phyloP scores from a whole-genome alignment of 2,329 filamentous ascomycete species.

The Keithomyces neogunnii region DNA sequence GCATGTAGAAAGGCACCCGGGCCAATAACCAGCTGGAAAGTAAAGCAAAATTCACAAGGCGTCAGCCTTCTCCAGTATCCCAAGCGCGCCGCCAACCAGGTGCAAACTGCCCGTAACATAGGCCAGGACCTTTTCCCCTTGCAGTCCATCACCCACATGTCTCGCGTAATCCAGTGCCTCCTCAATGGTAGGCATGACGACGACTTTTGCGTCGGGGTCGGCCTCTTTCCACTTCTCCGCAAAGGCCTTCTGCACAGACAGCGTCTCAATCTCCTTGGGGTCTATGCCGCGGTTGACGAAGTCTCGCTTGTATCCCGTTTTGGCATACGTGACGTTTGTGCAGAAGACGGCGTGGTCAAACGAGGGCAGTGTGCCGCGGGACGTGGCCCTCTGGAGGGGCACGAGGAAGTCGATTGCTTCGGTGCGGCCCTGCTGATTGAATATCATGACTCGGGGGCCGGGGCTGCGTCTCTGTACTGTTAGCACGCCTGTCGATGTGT shows the following conservation, averaged over 20 bases:
- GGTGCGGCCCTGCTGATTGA: conserved; percentile 69
- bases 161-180: conserved; percentile 43
- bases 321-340: conserved; percentile 57
- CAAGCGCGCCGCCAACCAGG: conserved; percentile 48
- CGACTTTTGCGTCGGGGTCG: conserved; percentile 36
- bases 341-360: conserved; percentile 78
- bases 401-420: conserved; percentile 46
- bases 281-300: conserved; percentile 49
- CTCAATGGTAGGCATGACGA: conserved; percentile 44
- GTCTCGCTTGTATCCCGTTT: conserved; percentile 44
- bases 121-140: conserved; percentile 32
- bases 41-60: conserved; percentile 22
- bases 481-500: not conserved
- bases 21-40: not conserved
- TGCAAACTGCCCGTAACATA: conserved; percentile 57
- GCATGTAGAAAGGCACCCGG: not conserved
- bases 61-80: conserved; percentile 38
- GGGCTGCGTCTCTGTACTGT: conserved; percentile 12
- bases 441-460: conserved; percentile 56
- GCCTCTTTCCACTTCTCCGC: conserved; percentile 41
- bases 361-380: conserved; percentile 20
- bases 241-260: conserved; percentile 45
- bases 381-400: conserved; percentile 30
- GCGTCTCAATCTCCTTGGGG: conserved; percentile 39
- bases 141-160: conserved; percentile 20